Evolutionary conservation across 2,329 filamentous ascomycete species (phyloP), one percentile per base, ranked within the genome.

Genomic region (Aspergillus sp.): DNA sequence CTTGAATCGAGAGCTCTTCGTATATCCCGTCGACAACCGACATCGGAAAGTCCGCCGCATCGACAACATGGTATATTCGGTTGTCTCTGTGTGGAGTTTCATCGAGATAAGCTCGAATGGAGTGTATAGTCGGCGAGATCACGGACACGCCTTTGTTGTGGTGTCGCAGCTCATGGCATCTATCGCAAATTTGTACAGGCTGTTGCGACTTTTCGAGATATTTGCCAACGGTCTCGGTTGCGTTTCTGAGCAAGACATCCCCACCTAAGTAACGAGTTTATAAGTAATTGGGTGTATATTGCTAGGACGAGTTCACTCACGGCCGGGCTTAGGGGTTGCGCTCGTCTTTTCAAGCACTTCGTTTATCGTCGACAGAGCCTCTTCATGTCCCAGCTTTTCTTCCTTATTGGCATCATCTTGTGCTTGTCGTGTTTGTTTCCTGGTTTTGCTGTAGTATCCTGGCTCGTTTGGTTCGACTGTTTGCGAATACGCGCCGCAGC

Each of bases 31-130:
- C 91, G 4, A 98, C 83, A 15, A 99, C 79, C 1, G 95, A 97
- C 86, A 99, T 91, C 22, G 95, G 95, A 66, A 99, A 98, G 77
- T 99, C 95, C 63, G 93, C 95, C 3, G 95, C 94, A 72, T 99
- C 95, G 23, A 99, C 81, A 28, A 99, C 84, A 77, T 99, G 95
- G 74, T 98, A 99, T 64, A 99, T 89, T 77, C 97, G 92, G 71
- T 99, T 98, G 73, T 91, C 87, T 74, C 91, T 91, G 78, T 96
- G 89, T 0, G 93, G 93, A 1, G 94, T 96, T 76, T 96, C 92
- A 57, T 89, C 85, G 56, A 99, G 90, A 17, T 93, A 96, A 65
- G 92, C 89, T 66, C 89, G 87, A 56, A 99, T 88, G 2, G 91
- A 89, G 48, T 92, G 85, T 65, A 97, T 84, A 1, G 89, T 89